phyloP scores from a whole-genome alignment of 2,329 filamentous ascomycete species.

The Arachnopeziza araneosa region DNA sequence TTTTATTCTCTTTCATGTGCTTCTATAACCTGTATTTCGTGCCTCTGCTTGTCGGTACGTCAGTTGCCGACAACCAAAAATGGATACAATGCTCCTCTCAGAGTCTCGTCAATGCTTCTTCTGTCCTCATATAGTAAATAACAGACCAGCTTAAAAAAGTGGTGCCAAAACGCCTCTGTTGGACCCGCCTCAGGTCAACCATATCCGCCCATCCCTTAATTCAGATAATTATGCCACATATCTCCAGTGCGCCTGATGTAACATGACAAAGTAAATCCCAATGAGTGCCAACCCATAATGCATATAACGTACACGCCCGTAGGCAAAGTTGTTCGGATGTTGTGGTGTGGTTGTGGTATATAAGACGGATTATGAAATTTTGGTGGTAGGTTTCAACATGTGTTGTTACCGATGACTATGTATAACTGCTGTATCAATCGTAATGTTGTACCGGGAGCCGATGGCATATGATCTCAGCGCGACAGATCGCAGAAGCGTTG shows the following conservation, averaged over 20 bases:
- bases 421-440: background rate
- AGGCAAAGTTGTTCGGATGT: background rate
- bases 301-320: background rate
- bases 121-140: background rate
- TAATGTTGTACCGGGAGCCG: background rate
- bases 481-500: background rate
- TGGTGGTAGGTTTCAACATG: background rate
- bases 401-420: background rate
- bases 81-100: background rate
- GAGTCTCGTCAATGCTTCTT: background rate
- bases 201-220: background rate
- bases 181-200: background rate
- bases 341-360: background rate
- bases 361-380: background rate
- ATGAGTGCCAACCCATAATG: background rate
- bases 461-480: background rate
- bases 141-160: background rate
- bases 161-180: background rate
- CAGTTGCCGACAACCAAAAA: too few relatives aligned
- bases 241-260: background rate
- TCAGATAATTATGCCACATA: background rate
- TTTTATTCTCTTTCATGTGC: slow-evolving; percentile 5
- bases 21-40: background rate
- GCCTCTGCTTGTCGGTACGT: too few relatives aligned
- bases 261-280: background rate